phyloP scores from a whole-genome alignment of 2,329 filamentous ascomycete genomes.

The Polychaeton citri region DNA sequence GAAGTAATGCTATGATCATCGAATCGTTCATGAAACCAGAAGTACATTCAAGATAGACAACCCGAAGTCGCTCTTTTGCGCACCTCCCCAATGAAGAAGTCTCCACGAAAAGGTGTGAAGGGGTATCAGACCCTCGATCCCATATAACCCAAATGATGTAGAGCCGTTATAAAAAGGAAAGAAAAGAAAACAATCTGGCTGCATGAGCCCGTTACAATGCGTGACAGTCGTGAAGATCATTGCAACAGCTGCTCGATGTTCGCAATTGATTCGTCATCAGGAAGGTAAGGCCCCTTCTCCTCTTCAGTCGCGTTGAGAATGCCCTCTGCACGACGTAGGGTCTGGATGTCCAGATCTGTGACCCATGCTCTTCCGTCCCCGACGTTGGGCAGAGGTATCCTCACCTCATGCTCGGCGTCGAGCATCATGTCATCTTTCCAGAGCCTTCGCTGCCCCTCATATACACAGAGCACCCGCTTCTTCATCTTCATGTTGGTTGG shows the following conservation, averaged over 20 bases:
- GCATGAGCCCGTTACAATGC: too few relatives aligned
- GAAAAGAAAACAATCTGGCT: too few relatives aligned
- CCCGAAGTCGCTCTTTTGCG: too few relatives aligned
- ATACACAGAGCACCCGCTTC: conserved; percentile 89
- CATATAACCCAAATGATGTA: too few relatives aligned
- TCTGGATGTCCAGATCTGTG: conserved; percentile 87
- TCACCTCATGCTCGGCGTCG: conserved; percentile 85
- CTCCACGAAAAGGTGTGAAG: too few relatives aligned
- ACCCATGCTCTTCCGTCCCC: conserved; percentile 63
- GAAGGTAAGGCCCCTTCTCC: conserved; percentile 76
- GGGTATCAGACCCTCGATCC: too few relatives aligned
- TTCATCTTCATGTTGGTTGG: conserved; percentile 95
- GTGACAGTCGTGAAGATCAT: conserved; percentile 4
- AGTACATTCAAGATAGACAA: too few relatives aligned
- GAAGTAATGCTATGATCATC: too few relatives aligned
- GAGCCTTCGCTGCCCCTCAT: conserved; percentile 72
- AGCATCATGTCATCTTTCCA: conserved; percentile 99
- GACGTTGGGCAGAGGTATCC: conserved; percentile 58
- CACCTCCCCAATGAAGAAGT: too few relatives aligned
- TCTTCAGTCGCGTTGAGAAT: conserved; percentile 68
- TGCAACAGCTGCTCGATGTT: conserved; percentile 47
- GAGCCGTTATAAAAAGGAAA: too few relatives aligned
- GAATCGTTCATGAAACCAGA: too few relatives aligned
- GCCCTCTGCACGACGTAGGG: conserved; percentile 73
- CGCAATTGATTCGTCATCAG: conserved; percentile 43